phyloP scores from a whole-genome alignment of 1,284 basidiomycete genomes.

The Moesziomyces aphidis region DNA sequence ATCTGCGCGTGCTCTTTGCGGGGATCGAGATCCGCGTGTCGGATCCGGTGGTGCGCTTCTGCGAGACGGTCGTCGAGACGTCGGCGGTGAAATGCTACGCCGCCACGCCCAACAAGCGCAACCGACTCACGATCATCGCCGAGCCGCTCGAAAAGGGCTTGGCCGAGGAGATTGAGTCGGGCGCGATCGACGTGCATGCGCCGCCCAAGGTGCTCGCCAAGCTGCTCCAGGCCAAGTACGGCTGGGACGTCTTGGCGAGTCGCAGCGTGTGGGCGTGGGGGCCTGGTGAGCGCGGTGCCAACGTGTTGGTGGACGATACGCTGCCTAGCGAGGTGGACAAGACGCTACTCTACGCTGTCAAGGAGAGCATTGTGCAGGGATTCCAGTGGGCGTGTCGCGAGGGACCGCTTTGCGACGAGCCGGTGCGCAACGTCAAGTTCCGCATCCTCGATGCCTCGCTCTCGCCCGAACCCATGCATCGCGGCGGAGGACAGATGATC shows the following conservation, averaged over 20 bases:
- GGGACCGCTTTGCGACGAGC: slow-evolving; percentile 97
- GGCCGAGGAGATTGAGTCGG: slow-evolving; percentile 65
- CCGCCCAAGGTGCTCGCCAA: slow-evolving; percentile 62
- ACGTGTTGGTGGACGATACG: slow-evolving; percentile 94
- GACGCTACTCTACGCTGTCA: slow-evolving; percentile 86
- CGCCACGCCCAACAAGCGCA: slow-evolving; percentile 96
- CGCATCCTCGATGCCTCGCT: slow-evolving; percentile 90
- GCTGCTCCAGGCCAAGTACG: slow-evolving; percentile 76
- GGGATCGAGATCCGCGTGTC: slow-evolving; percentile 99
- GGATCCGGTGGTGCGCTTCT: slow-evolving; percentile 97
- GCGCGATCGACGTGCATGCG: slow-evolving; percentile 52
- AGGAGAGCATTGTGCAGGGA: slow-evolving; percentile 96
- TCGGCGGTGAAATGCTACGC: slow-evolving; percentile 98
- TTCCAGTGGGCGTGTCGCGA: slow-evolving; percentile 99
- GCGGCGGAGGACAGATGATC: slow-evolving; percentile 97
- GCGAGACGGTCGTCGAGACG: slow-evolving; percentile 98
- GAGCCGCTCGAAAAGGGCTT: slow-evolving; percentile 66
- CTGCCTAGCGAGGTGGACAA: slow-evolving; percentile 96
- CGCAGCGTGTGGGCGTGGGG: slow-evolving; percentile 99
- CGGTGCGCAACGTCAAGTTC: slow-evolving; percentile 99
- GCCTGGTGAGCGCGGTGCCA: slow-evolving; percentile 87
- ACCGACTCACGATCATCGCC: slow-evolving; percentile 64
- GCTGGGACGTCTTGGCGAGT: slow-evolving; percentile 97
- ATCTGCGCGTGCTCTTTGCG: slow-evolving; percentile 88
- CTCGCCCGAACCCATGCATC: slow-evolving; percentile 93